Evolutionary conservation across 2,329 filamentous ascomycete genomes (phyloP).

Genomic region (Xylariales sp.): DNA sequence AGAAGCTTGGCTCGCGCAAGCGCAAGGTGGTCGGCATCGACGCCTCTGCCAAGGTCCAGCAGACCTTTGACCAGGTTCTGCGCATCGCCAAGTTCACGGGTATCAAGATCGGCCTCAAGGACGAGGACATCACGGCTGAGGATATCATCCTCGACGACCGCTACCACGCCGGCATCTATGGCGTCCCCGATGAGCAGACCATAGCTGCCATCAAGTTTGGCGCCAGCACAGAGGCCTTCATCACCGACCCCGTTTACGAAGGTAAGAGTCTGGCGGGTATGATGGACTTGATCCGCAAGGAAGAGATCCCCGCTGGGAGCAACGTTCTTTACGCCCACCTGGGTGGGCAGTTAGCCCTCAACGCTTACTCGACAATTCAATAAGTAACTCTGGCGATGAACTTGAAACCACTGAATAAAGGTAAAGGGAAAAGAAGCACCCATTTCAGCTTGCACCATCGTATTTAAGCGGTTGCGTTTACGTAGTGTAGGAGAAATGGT

Average conservation of each 20-base stretch:
- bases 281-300: slow-evolving; percentile 62
- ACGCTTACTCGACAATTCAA: slow-evolving; percentile 55
- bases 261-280: slow-evolving; percentile 71
- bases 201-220: slow-evolving; percentile 66
- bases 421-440: too few species aligned
- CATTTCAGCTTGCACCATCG: too few species aligned
- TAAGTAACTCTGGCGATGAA: too few species aligned
- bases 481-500: too few species aligned
- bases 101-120: slow-evolving; percentile 55
- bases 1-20: slow-evolving; percentile 39
- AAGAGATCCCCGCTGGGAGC: slow-evolving; percentile 52
- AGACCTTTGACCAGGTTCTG: slow-evolving; percentile 62
- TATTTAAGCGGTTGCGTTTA: too few species aligned
- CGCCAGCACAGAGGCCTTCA: slow-evolving; percentile 65
- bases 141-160: slow-evolving; percentile 59
- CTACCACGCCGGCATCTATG: slow-evolving; percentile 66
- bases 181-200: slow-evolving; percentile 61
- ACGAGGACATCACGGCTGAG: slow-evolving; percentile 54
- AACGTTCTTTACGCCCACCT: slow-evolving; percentile 70
- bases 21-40: slow-evolving; percentile 64
- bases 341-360: slow-evolving; percentile 65
- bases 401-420: too few species aligned
- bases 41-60: slow-evolving; percentile 53
- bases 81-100: slow-evolving; percentile 63
- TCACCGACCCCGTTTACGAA: slow-evolving; percentile 73